phyloP scores from a whole-genome alignment of 768 basidiomycete genomes.

The Kwoniella shandongensis region DNA sequence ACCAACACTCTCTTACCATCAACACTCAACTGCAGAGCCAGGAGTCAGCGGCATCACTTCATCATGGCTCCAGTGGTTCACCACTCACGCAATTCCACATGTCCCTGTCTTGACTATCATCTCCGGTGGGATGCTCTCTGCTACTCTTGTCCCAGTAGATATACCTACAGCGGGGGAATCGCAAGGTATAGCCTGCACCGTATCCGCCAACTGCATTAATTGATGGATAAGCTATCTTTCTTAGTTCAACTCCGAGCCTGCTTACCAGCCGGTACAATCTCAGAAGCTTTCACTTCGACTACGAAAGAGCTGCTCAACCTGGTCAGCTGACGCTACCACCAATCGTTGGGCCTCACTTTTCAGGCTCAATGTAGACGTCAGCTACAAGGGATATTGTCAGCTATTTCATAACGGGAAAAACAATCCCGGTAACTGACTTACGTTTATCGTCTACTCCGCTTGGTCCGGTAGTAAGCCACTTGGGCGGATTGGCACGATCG shows the following conservation, averaged over 20 bases:
- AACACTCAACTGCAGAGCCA: slow-evolving; percentile 21
- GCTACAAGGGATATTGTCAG: too few species aligned
- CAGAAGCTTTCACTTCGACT: slow-evolving; percentile 87
- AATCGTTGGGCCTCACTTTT: too few species aligned
- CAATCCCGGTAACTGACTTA: slow-evolving; percentile 53
- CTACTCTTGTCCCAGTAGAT: slow-evolving; percentile 69
- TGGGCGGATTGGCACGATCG: slow-evolving; percentile 71
- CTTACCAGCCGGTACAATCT: slow-evolving; percentile 73
- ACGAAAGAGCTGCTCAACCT: slow-evolving; percentile 78
- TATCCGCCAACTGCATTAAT: slow-evolving; percentile 65
- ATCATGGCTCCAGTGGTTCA: background rate
- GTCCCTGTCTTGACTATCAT: slow-evolving; percentile 54
- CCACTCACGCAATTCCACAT: slow-evolving; percentile 48
- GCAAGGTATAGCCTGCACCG: slow-evolving; percentile 81
- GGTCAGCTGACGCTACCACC: background rate
- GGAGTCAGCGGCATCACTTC: background rate
- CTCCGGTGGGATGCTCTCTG: slow-evolving; percentile 30
- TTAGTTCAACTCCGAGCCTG: background rate
- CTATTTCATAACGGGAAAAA: too few species aligned
- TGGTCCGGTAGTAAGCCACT: slow-evolving; percentile 57
- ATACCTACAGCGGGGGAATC: slow-evolving; percentile 80
- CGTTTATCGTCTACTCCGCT: slow-evolving; percentile 52
- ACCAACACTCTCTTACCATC: slow-evolving; percentile 18
- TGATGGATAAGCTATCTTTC: background rate
- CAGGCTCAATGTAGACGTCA: slow-evolving; percentile 84